Percentiles rank a stretch among this genome's conserved stretches.
Evolutionary conservation across 805 yeast genomes (phyloP).

Genomic region (Ogataea trehaloabstinens): DNA sequence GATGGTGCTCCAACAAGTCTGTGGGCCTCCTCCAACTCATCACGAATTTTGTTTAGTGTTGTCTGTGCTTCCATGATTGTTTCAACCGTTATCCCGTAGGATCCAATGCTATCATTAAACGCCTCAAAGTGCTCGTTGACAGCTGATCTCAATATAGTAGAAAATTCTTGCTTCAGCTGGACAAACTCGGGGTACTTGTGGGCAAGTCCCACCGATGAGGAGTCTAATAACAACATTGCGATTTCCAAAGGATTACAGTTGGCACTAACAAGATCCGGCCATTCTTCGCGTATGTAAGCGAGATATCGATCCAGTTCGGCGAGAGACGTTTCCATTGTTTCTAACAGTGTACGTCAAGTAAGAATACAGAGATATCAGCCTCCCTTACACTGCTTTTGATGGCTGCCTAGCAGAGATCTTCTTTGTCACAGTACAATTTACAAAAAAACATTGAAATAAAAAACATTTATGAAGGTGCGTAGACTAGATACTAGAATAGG

Average conservation of each 20-base stretch:
- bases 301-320: conserved; percentile 19
- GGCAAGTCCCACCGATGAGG: conserved; percentile 88
- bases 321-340: conserved; percentile 16
- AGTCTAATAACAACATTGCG: conserved; percentile 80
- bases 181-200: conserved; percentile 66
- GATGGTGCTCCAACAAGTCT: conserved; percentile 42
- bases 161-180: conserved; percentile 55
- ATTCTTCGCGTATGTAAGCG: conserved; percentile 19
- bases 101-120: conserved; percentile 81
- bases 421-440: too few species aligned
- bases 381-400: too few species aligned
- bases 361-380: background rate
- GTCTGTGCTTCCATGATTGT: conserved; percentile 63
- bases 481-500: too few species aligned
- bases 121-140: conserved; percentile 82
- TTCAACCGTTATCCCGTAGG: conserved; percentile 69
- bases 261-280: conserved; percentile 43
- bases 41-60: conserved; percentile 21
- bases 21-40: conserved; percentile 19
- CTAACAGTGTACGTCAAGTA: too few species aligned
- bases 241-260: conserved; percentile 80
- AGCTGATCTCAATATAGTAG: conserved; percentile 57
- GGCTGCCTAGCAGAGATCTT: too few species aligned
- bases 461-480: too few species aligned
- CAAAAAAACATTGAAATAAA: too few species aligned